Evolutionary conservation across 2,329 filamentous ascomycete species (phyloP).

Genomic region (Phialemonium atrogriseum): DNA sequence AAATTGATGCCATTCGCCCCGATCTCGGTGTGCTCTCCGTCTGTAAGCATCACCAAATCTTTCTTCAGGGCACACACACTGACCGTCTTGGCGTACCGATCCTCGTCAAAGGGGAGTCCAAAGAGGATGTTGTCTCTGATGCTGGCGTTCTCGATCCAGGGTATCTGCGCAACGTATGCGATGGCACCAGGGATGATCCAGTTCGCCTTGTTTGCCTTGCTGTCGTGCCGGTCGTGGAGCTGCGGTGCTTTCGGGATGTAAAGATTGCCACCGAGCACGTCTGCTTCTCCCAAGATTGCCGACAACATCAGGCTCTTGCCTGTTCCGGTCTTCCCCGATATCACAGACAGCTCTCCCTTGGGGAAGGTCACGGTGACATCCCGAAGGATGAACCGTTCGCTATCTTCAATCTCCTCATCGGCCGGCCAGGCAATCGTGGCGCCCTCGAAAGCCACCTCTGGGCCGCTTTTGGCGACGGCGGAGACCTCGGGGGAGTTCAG

Average conservation of each 20-base stretch:
- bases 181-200: slow-evolving; percentile 65
- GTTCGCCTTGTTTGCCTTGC: slow-evolving; percentile 51
- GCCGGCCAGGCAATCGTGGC: slow-evolving; percentile 69
- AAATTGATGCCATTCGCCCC: slow-evolving; percentile 80
- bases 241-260: slow-evolving; percentile 42
- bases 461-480: slow-evolving; percentile 42
- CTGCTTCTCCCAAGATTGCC: slow-evolving; percentile 67
- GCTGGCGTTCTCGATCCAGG: slow-evolving; percentile 78
- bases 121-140: slow-evolving; percentile 75
- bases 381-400: slow-evolving; percentile 56
- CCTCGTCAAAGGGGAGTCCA: slow-evolving; percentile 59
- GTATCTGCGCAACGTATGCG: slow-evolving; percentile 71
- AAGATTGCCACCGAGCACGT: slow-evolving; percentile 56
- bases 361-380: slow-evolving; percentile 62
- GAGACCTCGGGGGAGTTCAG: slow-evolving; percentile 58
- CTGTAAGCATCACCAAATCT: slow-evolving; percentile 66
- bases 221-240: slow-evolving; percentile 48
- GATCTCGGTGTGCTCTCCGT: slow-evolving; percentile 74
- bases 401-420: slow-evolving; percentile 47
- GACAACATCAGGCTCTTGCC: slow-evolving; percentile 71
- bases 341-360: slow-evolving; percentile 58
- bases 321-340: slow-evolving; percentile 69
- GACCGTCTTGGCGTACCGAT: slow-evolving; percentile 63
- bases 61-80: slow-evolving; percentile 66
- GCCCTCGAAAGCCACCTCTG: slow-evolving; percentile 56